A percentile compares a stretch with the other conserved stretches of the same genome.
phyloP scores from a whole-genome alignment of 805 yeast species.

The Hanseniaspora lachancei region DNA sequence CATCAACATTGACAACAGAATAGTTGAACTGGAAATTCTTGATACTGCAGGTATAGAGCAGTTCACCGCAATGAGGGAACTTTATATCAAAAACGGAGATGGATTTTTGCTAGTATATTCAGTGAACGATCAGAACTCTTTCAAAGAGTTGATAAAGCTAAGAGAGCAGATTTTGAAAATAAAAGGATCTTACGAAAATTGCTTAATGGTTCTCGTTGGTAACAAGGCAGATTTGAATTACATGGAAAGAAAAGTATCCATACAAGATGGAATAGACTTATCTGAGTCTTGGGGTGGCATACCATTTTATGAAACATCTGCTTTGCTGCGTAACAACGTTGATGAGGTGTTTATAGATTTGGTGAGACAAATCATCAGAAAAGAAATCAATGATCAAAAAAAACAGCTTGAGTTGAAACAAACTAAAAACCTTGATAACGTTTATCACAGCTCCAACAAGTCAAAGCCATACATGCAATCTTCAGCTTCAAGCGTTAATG shows the following conservation, averaged over 20 bases:
- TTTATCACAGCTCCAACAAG: not conserved
- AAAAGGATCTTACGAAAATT: slow-evolving; percentile 52
- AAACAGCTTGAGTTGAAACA: slow-evolving; percentile 6
- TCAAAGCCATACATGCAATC: not conserved
- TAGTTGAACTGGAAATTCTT: slow-evolving; percentile 71
- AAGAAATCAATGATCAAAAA: slow-evolving; percentile 22
- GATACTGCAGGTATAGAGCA: slow-evolving; percentile 95
- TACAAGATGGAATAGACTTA: slow-evolving; percentile 70
- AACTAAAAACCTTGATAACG: not conserved
- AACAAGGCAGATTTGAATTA: slow-evolving; percentile 75
- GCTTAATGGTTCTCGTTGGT: slow-evolving; percentile 84
- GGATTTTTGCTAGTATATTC: slow-evolving; percentile 83
- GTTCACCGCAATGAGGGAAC: slow-evolving; percentile 88
- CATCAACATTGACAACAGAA: slow-evolving; percentile 74
- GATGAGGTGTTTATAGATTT: slow-evolving; percentile 83
- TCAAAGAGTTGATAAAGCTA: slow-evolving; percentile 63
- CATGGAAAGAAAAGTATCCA: slow-evolving; percentile 53
- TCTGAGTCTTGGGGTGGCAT: slow-evolving; percentile 80
- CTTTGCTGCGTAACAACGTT: slow-evolving; percentile 78
- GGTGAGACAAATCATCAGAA: slow-evolving; percentile 62
- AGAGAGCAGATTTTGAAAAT: slow-evolving; percentile 75
- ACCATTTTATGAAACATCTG: slow-evolving; percentile 87
- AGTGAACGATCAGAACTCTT: slow-evolving; percentile 61
- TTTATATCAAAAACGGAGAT: slow-evolving; percentile 75
- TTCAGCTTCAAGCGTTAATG: not conserved